Base-by-base conservation (phyloP, 73 alveolate genomes). In the Paramecium bursaria region DNA sequence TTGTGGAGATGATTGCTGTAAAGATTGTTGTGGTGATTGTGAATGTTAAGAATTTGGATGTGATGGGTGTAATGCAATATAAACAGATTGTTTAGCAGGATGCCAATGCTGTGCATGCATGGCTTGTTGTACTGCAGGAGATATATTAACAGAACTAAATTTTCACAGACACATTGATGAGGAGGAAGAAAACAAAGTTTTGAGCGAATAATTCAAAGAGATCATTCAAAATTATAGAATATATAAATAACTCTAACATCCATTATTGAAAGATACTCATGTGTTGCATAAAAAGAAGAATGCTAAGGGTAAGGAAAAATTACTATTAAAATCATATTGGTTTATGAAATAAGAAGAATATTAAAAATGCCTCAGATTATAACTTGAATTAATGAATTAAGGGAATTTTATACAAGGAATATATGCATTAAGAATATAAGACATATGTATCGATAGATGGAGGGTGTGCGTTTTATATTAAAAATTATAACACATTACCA, bases 31-130 rank as follows among this genome's bases (percentile, higher is more conserved):
- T 39, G 44, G 44, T 4, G 82, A 67, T 67, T 67, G 82, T 15
- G 82, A 67, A 67, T 67, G 82, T 42, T 7, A 67, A 33, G 82
- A 67, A 67, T 67, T 44, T 39, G 82, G 82, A 39, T 67, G 82
- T 67, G 82, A 67, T 67, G 33, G 82, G 30, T 25, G 33, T 15
- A 67, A 42, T 67, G 33, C 82, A 19, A 67, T 67, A 21, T 47
- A 67, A 67, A 67, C 82, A 15, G 22, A 67, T 14, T 67, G 82
- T 67, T 42, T 44, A 39, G 82, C 33, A 39, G 44, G 44, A 39
- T 67, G 53, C 42, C 39, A 67, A 67, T 67, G 82, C 44, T 67
- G 82, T 67, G 6, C 61, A 11, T 48, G 61, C 15, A n/a, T n/a
- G n/a, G 22, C 22, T 48, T 35, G 60, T 42, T 67, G 60, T 21